These are phyloP conservation scores for Camellia oleifera DNA, from an alignment of 179 eudicot species.

Conservation along the genomic window DNA sequence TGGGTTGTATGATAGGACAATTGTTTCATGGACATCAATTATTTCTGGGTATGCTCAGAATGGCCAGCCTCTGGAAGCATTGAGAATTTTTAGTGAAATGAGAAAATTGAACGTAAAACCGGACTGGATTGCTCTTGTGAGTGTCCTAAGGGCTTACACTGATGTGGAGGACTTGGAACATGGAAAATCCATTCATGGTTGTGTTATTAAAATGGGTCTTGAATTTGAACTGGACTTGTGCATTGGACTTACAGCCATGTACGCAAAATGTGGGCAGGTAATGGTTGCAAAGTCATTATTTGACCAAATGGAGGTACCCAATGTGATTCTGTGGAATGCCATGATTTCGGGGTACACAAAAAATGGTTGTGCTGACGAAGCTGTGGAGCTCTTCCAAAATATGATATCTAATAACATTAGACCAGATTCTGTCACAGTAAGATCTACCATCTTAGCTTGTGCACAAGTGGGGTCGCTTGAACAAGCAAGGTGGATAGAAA, in stretches of 20 bases:
- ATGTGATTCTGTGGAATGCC: slow-evolving; percentile 68
- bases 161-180: slow-evolving; percentile 60
- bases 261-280: slow-evolving; percentile 68
- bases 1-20: slow-evolving; percentile 33
- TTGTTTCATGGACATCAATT: slow-evolving; percentile 74
- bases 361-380: slow-evolving; percentile 60
- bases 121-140: slow-evolving; percentile 68
- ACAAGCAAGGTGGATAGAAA: slow-evolving; percentile 55
- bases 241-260: slow-evolving; percentile 64
- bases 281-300: slow-evolving; percentile 55
- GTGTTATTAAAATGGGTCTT: slow-evolving; percentile 50
- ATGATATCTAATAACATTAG: slow-evolving; percentile 41
- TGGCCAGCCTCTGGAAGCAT: slow-evolving; percentile 60
- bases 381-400: slow-evolving; percentile 45
- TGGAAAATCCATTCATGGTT: slow-evolving; percentile 56
- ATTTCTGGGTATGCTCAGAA: slow-evolving; percentile 62
- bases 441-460: slow-evolving; percentile 57
- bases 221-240: slow-evolving; percentile 57
- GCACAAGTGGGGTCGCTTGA: slow-evolving; percentile 66
- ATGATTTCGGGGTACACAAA: slow-evolving; percentile 78
- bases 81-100: slow-evolving; percentile 51
- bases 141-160: slow-evolving; percentile 62
- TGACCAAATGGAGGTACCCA: slow-evolving; percentile 39
- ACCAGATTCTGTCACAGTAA: slow-evolving; percentile 58
- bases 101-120: slow-evolving; percentile 40